A percentile compares a stretch with the other conserved stretches of the same genome.
Evolutionary conservation across 2,329 filamentous ascomycete genomes (phyloP).

Genomic region (Endocalyx cinctus): DNA sequence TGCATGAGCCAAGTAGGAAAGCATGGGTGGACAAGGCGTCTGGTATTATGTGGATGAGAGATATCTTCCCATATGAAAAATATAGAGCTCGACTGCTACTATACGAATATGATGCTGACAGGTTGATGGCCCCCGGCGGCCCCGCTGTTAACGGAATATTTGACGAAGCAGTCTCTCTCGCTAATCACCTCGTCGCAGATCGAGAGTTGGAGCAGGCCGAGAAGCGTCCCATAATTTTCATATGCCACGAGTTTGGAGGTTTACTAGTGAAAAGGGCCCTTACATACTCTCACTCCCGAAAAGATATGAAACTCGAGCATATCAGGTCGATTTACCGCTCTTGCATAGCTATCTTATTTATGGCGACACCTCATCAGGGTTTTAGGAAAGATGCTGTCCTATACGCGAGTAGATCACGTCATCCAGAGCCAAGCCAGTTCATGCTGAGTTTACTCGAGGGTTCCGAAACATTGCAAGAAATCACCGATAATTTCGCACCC

Average conservation of each 20-base stretch:
- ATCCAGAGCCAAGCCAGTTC: conserved; percentile 3
- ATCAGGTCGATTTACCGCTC: conserved; percentile 23
- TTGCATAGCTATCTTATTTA: conserved; percentile 15
- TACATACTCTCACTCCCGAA: conserved; percentile 17
- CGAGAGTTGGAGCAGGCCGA: conserved; percentile 19
- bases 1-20: conserved; percentile 23
- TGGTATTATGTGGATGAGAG: conserved; percentile 26
- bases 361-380: conserved; percentile 7
- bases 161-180: too few species aligned
- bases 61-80: conserved; percentile 22
- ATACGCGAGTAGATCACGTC: conserved; percentile 2
- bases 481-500: conserved; percentile 8
- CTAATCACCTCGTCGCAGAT: conserved; percentile 27
- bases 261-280: conserved; percentile 32
- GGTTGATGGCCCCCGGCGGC: conserved; percentile 17
- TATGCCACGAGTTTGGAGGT: conserved; percentile 34
- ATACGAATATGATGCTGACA: conserved; percentile 20
- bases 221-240: conserved; percentile 30
- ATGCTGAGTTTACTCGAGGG: too few species aligned
- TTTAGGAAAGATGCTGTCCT: conserved; percentile 4
- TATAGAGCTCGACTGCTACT: conserved; percentile 19
- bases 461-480: conserved; percentile 6
- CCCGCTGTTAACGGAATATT: conserved; percentile 22
- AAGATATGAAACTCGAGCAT: conserved; percentile 19
- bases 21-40: conserved; percentile 27